Base-by-base conservation (phyloP, 768 basidiomycete genomes). In the Phylloporus sp. region DNA sequence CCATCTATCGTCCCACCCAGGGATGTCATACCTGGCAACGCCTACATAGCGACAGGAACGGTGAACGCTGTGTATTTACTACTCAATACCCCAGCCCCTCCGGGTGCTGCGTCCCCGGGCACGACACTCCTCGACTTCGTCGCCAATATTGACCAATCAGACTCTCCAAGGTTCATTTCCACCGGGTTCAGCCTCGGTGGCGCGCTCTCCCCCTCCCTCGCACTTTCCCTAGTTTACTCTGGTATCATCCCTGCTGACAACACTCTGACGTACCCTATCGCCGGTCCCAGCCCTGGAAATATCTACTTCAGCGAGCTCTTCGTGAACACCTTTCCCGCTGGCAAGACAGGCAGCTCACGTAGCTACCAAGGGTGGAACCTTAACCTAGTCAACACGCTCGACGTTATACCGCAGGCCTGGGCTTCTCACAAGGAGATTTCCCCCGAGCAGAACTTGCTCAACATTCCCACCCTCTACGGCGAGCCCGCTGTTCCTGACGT, bases 221-320 rank as follows among this genome's bases (percentile, higher is more conserved):
- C 56, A 13, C 48, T 54, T 40, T 20, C 55, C 5, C 38, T 57
- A 2, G 48, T 32, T 27, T 1, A 8, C 18, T 23, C 48, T 18
- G 24, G 29, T n/a, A 5, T 15, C 28, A 12, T 54, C 20, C 24
- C 44, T 23, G 16, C 27, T 2, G n/a, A 45, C n/a, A 5, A 6
- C 9, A 41, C 45, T 6, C 22, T 61, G 3, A 49, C 48, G 2
- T 61, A 61, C 26, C 42, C 40, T 6, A 4, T 20, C 20, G 60
- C 53, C 9, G 59, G 53, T 0, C 16, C 51, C 16, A 61, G 48
- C 20, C 60, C 56, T 2, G 56, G 60, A 10, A 52, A 61, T 41
- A 23, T 31, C 1, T 29, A 20, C 12, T 44, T 44, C 12, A 1
- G 18, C 20, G 31, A 45, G 31, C 44, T 24, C 44, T 24, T 45